Evolutionary conservation across 805 yeast genomes (phyloP).

Genomic region (Grigorovia yakushimaensis): DNA sequence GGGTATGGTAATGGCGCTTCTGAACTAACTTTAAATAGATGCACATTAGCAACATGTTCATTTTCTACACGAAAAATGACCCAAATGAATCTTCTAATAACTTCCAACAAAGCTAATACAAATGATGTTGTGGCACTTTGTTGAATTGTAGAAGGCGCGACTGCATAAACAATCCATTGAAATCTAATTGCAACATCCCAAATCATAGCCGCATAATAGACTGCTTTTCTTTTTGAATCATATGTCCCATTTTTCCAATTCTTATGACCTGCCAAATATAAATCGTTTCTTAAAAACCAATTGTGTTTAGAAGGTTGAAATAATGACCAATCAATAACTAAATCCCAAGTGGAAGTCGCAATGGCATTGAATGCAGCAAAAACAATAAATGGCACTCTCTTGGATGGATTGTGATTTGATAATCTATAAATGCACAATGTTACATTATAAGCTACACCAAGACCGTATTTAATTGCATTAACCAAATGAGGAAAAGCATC

Average conservation of each 20-base stretch:
- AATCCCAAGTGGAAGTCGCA: constrained; percentile 72
- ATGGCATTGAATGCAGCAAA: constrained; percentile 69
- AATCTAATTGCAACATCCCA: constrained; percentile 67
- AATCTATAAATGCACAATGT: constrained; percentile 65
- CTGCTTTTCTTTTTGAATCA: constrained; percentile 26
- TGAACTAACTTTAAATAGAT: constrained; percentile 74
- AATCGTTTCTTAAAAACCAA: constrained; percentile 56
- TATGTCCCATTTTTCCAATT: constrained; percentile 29
- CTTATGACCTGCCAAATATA: constrained; percentile 44
- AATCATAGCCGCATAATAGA: constrained; percentile 68
- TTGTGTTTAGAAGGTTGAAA: constrained; percentile 52
- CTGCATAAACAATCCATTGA: constrained; percentile 86
- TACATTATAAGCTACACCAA: constrained; percentile 59
- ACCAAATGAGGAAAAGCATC: constrained; percentile 96
- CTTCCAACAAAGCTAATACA: constrained; percentile 71
- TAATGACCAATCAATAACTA: constrained; percentile 93
- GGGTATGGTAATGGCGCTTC: constrained; percentile 81
- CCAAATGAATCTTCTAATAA: constrained; percentile 82
- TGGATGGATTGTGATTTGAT: constrained; percentile 22
- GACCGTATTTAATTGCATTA: constrained; percentile 67
- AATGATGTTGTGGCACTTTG: constrained; percentile 86
- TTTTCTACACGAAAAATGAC: constrained; percentile 87
- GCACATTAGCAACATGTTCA: constrained; percentile 88
- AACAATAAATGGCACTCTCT: constrained; percentile 53
- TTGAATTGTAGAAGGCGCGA: constrained; percentile 64